Base-by-base conservation (phyloP, 768 basidiomycete genomes). In the Calocybe cyanea region DNA sequence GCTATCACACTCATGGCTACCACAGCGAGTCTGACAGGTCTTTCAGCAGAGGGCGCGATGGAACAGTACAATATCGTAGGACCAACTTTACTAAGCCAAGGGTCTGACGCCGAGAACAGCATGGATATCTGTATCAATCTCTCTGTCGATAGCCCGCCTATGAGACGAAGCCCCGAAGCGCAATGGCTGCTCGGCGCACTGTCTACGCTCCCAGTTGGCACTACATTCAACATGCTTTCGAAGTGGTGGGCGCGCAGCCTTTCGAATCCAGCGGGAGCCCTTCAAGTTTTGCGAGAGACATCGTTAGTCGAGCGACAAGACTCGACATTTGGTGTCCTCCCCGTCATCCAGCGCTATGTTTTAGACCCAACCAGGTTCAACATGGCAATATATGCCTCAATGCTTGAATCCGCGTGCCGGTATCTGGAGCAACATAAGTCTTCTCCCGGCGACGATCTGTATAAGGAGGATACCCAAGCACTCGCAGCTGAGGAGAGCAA, bases 1-100 rank as follows among this genome's bases (percentile, higher is more conserved):
- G 67, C 67, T 4, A 52, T 70, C 19, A 64, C 59, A 14, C 52
- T 70, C 4, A 57, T 69, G 56, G 68, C 68, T 6, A 57, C 56
- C 15, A 19, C 42, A 7, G 53, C 46, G 23, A 44, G 41, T 7
- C 5, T 15, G 7, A 40, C 38, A 1, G 11, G 17, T 7, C 39
- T 38, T 2, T 35, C 38, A 13, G 50, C 49, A 14, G 31, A 7
- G 25, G 20, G 31, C n/a, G 36, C 49, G 8, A 14, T 49, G 31
- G 6, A 39, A 15, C 31, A 38, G 25, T 54, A 46, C 31, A 15
- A 41, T 3, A 43, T 11, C 17, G 3, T 31, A 3, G 40, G 46
- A 1, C 44, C 49, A 7, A 17, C 35, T 2, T 46, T 51, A 35
- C 30, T 55, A 1, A 37, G 31, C 4, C 37, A 34, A 10, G 43